Evolutionary conservation across 148 eudicot genomes (phyloP).

Genomic region (Rhododendron kiyosumense): DNA sequence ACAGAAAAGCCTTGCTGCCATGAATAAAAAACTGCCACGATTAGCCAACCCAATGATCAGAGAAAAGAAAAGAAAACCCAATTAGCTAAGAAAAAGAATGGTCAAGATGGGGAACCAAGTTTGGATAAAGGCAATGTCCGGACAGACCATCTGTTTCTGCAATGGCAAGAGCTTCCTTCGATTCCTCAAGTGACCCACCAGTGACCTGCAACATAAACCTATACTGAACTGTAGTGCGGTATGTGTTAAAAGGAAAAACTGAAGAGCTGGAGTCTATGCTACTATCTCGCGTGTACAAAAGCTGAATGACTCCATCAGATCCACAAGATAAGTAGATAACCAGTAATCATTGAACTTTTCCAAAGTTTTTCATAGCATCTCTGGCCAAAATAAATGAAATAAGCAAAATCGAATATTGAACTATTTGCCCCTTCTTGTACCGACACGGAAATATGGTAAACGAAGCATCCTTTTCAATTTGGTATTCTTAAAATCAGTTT

Average conservation of each 20-base stretch:
- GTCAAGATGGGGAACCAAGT: background rate
- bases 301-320: background rate
- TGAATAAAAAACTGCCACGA: conserved; percentile 17
- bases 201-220: conserved; percentile 57
- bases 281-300: background rate
- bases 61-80: background rate
- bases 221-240: background rate
- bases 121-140: background rate
- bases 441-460: background rate
- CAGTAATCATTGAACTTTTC: background rate
- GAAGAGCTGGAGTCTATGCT: background rate
- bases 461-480: background rate
- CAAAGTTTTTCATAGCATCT: background rate
- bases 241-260: too few relatives aligned
- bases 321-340: background rate
- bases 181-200: conserved; percentile 97
- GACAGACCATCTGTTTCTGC: conserved; percentile 92
- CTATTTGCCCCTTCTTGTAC: background rate
- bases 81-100: background rate
- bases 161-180: conserved; percentile 89
- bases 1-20: conserved; percentile 85
- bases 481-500: background rate
- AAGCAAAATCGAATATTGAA: background rate
- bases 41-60: conserved; percentile 11
- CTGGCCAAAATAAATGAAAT: background rate